These are phyloP conservation scores for Fusarium chaquense DNA, from an alignment of 2,329 filamentous ascomycete genomes.

Conservation along the genomic window DNA sequence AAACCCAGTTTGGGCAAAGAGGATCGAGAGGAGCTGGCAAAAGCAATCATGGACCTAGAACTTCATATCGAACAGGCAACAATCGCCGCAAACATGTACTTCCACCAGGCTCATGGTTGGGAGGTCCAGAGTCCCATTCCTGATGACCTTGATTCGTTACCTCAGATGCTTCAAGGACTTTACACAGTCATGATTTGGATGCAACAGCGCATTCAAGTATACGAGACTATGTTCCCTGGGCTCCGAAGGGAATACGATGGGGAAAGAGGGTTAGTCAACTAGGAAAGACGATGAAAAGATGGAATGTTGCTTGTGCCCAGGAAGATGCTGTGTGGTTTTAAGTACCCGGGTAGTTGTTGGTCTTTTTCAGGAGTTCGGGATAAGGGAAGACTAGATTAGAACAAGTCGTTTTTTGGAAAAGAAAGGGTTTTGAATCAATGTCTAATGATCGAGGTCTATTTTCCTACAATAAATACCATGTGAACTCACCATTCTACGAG, in stretches of 20 bases:
- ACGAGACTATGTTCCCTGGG: background rate
- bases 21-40: background rate
- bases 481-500: background rate
- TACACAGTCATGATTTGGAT: background rate
- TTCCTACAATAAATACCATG: background rate
- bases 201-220: constrained; percentile 21
- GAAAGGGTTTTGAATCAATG: background rate
- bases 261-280: background rate
- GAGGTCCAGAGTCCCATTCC: background rate
- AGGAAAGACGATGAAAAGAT: background rate
- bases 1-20: background rate
- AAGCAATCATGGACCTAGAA: background rate
- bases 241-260: background rate
- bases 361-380: background rate
- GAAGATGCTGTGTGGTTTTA: background rate
- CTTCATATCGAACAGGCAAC: background rate
- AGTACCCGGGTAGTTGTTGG: background rate
- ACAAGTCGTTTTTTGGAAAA: background rate
- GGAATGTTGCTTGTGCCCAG: background rate
- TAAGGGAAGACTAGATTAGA: background rate
- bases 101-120: constrained; percentile 1
- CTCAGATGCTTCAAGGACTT: background rate
- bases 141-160: background rate
- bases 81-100: background rate
- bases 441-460: background rate